phyloP scores from a whole-genome alignment of 179 eudicot genomes.

The Sideroxylon spinosum region DNA sequence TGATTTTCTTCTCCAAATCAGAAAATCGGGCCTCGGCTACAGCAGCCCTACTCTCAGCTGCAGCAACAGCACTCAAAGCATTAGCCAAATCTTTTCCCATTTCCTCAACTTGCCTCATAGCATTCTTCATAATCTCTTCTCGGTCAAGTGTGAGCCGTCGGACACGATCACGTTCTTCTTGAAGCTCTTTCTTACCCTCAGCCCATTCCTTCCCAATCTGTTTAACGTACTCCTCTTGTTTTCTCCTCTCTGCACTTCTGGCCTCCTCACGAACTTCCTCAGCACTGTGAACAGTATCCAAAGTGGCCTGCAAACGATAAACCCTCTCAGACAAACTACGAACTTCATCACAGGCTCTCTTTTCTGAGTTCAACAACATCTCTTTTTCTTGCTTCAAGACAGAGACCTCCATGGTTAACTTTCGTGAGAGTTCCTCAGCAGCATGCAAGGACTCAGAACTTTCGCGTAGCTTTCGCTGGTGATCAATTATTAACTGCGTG shows the following conservation, averaged over 20 bases:
- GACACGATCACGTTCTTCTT: constrained; percentile 61
- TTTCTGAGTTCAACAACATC: constrained; percentile 69
- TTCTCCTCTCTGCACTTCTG: constrained; percentile 67
- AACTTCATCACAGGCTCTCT: constrained; percentile 86
- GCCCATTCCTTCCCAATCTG: constrained; percentile 91
- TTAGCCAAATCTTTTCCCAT: constrained; percentile 66
- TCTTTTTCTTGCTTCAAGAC: constrained; percentile 75
- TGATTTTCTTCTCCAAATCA: constrained; percentile 60
- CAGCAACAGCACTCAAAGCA: constrained; percentile 61
- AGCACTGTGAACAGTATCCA: constrained; percentile 78
- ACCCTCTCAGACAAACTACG: constrained; percentile 81
- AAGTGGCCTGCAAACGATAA: constrained; percentile 79
- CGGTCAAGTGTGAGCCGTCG: constrained; percentile 59
- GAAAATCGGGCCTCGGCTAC: constrained; percentile 71
- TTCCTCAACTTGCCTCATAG: constrained; percentile 74
- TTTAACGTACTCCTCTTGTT: constrained; percentile 69
- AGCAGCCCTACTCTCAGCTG: constrained; percentile 80
- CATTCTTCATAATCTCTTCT: constrained; percentile 58
- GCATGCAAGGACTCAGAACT: constrained; percentile 61
- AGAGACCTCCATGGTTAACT: constrained; percentile 80
- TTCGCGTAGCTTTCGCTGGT: constrained; percentile 79
- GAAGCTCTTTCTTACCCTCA: constrained; percentile 88
- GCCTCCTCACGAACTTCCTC: constrained; percentile 86
- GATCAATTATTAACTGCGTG: constrained; percentile 75
- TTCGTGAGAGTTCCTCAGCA: constrained; percentile 72